Evolutionary conservation across 768 basidiomycete genomes (phyloP), one percentile per base, ranked within the genome.

Genomic region (Lactarius sanguifluus): DNA sequence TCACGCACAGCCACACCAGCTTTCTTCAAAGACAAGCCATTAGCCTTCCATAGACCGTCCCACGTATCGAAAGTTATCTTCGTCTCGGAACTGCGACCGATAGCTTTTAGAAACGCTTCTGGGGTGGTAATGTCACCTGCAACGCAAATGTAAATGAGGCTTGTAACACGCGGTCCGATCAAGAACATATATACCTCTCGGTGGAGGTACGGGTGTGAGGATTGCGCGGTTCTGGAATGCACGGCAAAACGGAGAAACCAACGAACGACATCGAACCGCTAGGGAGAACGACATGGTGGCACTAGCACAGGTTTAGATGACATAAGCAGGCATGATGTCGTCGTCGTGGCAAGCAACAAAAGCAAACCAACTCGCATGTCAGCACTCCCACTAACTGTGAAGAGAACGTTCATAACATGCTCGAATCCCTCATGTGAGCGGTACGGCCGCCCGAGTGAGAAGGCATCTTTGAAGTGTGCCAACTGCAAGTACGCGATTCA

Each of bases 11-110:
- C 77, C 10, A 94, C 63, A 5, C 90, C 91, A 52, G 85, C 83
- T 74, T 85, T 81, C 76, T 83, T 87, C 77, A 94, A 73, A 30
- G 83, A 81, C 50, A 74, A 69, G 25, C 89, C 84, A 43, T 83
- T 78, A 64, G 81, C 77, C 58, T 79, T 81, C 89, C 91, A 94
- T 47, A 94, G 80, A 36, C 85, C 82, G 2, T 86, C 83, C 92
- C 92, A 94, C n/a, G 76, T 77, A 50, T 86, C 86, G 13, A 82
- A 75, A 3, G 81, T 77, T 36, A 92, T 68, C 75, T 92, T 92
- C 1, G 81, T 85, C 43, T 90, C 86, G 3, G 82, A 77, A 8
- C 81, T 80, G 30, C 92, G 82, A 25, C 92, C 92, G 69, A 94
- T 91, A 32, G 87, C 83, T 65, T 83, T 84, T 69, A 94, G 79